Evolutionary conservation across 306 rosid genomes (phyloP).

Genomic region (Lathyrus tuberosus): DNA sequence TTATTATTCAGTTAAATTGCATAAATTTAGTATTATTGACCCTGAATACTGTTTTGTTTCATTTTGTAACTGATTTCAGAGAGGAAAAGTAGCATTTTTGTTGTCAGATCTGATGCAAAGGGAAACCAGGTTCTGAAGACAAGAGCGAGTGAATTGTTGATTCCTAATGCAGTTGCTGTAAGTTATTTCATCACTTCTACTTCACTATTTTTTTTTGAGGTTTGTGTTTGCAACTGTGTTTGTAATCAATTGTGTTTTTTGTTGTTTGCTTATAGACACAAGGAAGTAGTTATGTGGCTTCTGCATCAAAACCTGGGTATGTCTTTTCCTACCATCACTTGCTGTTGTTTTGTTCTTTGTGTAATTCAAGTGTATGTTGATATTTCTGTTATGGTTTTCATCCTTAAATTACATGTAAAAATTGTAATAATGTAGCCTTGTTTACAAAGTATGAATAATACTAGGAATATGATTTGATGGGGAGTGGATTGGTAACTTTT

Average conservation of each 20-base stretch:
- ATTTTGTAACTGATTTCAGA: slow-evolving; percentile 54
- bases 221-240: slow-evolving; percentile 14
- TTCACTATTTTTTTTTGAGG: neutral
- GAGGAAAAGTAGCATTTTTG: slow-evolving; percentile 57
- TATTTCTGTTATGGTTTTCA: no score
- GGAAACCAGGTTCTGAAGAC: slow-evolving; percentile 31
- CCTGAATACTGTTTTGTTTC: neutral
- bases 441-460: no score
- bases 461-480: no score
- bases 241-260: slow-evolving; percentile 26
- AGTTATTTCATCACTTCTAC: slow-evolving; percentile 33
- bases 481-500: neutral
- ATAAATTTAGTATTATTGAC: neutral
- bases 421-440: no score
- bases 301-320: slow-evolving; percentile 49
- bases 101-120: slow-evolving; percentile 72
- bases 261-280: slow-evolving; percentile 41
- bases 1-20: neutral
- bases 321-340: slow-evolving; percentile 9
- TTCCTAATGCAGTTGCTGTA: slow-evolving; percentile 85
- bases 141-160: slow-evolving; percentile 48
- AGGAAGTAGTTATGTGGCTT: slow-evolving; percentile 39
- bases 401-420: no score
- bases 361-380: no score
- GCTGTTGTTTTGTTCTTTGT: slow-evolving; percentile 7